Conservation (phyloP, 1,139 yeast genomes). For the Pichia sp. region DNA sequence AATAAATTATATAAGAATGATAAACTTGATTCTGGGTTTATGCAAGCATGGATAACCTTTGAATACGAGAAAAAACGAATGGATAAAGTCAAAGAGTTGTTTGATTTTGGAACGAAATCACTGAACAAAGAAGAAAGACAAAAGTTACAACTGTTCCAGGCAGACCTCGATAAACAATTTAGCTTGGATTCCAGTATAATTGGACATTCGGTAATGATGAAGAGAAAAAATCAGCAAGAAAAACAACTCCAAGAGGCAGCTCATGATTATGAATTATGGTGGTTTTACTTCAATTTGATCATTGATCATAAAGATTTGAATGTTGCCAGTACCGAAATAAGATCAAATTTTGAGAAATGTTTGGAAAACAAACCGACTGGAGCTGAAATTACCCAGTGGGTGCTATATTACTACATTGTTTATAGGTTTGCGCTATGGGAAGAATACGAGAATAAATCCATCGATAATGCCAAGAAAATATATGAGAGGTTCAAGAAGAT, state of each 20-base stretch:
- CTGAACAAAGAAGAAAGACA: conserved; percentile 32
- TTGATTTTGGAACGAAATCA: conserved; percentile 40
- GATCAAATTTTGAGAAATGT: conserved; percentile 32
- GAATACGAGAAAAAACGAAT: conserved; percentile 53
- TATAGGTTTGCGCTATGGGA: conserved; percentile 55
- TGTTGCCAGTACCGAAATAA: conserved; percentile 22
- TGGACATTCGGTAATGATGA: conserved; percentile 41
- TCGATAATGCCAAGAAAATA: conserved; percentile 38
- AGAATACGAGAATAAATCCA: conserved; percentile 42
- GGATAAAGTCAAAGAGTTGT: conserved; percentile 55
- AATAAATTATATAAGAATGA: conserved; percentile 37
- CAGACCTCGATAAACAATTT: conserved; percentile 57
- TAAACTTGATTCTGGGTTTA: conserved; percentile 30
- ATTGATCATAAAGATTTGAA: conserved; percentile 21
- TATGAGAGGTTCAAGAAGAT: conserved; percentile 42
- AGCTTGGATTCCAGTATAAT: conserved; percentile 46
- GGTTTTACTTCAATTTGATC: conserved; percentile 53
- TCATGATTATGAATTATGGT: conserved; percentile 71
- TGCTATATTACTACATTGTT: conserved; percentile 64
- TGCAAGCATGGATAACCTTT: conserved; percentile 62
- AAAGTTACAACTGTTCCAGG: conserved; percentile 37
- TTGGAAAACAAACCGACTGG: conserved; percentile 13
- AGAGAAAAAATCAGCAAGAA: conserved; percentile 51
- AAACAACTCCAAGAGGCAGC: conserved; percentile 38
- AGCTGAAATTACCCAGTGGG: conserved; percentile 42